Base-by-base conservation (phyloP, 2,329 filamentous ascomycete genomes). In the Plectosphaerella plurivora region DNA sequence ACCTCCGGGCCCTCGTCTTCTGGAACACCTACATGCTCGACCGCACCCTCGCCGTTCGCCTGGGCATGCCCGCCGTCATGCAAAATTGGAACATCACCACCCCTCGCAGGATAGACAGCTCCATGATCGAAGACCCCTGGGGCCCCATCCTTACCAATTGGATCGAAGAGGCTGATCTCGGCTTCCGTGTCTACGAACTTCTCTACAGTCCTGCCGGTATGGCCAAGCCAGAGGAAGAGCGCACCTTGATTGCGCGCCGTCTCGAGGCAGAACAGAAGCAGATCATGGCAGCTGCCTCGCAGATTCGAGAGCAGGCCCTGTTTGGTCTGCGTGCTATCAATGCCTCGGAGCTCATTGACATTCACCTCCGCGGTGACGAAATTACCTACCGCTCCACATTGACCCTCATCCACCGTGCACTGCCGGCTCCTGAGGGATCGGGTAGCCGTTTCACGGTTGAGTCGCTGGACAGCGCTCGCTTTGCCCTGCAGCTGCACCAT, bases 11-110 rank as follows among this genome's bases (percentile, higher is more conserved):
- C 3, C 64, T 72, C n/a, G 59, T 78, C 22, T 78, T 78, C 55
- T 78, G 75, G 75, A 68, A 73, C 39, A 65, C 78, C 0, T 85
- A 84, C 56, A 73, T 77, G 50, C 66, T 83, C 14, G 77, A 84
- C 55, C 82, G 79, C 52, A 73, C 73, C 16, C 67, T 84, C 16
- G 78, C 79, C 0, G 68, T 85, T 3, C 73, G 79, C 2, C 66
- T 84, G 2, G 82, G 82, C 0, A 73, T 71, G n/a, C 69, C 78
- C 0, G 76, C 79, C 1, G 72, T 74, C 9, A 73, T 85, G 2
- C 79, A 79, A 47, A 78, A 83, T 51, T 83, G 77, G 61, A 82
- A 85, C 49, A 80, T 85, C 50, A 77, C 76, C 1, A 71, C 83
- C 10, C 72, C 76, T 3, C 65, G 71, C 28, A 69, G 57, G 11